Evolutionary conservation across 2,329 filamentous ascomycete genomes (phyloP).

Genomic region (Madurella fahalii): DNA sequence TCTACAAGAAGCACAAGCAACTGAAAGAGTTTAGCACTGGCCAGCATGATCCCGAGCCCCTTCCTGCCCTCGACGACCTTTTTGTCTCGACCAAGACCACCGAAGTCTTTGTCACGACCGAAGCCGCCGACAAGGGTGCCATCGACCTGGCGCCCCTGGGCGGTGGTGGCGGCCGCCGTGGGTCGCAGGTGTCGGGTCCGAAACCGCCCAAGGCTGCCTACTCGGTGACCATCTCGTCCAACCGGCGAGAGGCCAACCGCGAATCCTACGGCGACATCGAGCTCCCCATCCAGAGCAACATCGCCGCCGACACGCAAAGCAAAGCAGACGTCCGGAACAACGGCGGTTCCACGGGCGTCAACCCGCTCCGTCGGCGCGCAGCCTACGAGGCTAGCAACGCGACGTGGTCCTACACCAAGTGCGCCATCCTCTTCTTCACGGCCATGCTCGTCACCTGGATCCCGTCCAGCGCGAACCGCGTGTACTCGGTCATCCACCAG

Average conservation of each 20-base stretch:
- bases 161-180: constrained; percentile 22
- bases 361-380: constrained; percentile 33
- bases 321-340: neutral
- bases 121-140: constrained; percentile 34
- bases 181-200: constrained; percentile 12
- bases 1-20: constrained; percentile 63
- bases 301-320: constrained; percentile 12
- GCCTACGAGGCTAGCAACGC: constrained; percentile 56
- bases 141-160: constrained; percentile 34
- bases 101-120: constrained; percentile 60
- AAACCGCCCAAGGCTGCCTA: constrained; percentile 34
- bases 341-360: constrained; percentile 10
- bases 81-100: constrained; percentile 53
- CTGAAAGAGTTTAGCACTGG: constrained; percentile 52
- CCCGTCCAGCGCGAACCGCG: constrained; percentile 71
- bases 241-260: constrained; percentile 23
- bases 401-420: constrained; percentile 66
- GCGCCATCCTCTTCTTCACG: constrained; percentile 66
- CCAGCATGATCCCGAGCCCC: constrained; percentile 40
- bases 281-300: constrained; percentile 29
- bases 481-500: constrained; percentile 63
- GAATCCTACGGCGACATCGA: constrained; percentile 26
- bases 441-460: constrained; percentile 72
- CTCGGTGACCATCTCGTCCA: constrained; percentile 49
- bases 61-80: constrained; percentile 39